These are phyloP conservation scores for Candida ponderosae DNA, from an alignment of 805 yeast genomes.

Conservation along the genomic window DNA sequence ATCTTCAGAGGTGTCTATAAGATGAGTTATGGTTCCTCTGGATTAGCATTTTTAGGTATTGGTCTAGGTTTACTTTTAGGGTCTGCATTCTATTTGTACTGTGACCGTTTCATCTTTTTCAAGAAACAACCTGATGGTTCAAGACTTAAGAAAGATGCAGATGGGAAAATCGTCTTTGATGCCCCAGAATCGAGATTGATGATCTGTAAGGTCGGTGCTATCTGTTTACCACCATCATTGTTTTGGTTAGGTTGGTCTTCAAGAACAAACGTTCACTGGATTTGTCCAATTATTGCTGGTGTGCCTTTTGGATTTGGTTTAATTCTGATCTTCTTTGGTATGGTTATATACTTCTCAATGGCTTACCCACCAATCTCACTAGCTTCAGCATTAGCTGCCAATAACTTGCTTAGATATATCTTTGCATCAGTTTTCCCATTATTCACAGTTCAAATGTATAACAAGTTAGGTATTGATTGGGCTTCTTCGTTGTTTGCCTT, in stretches of 20 bases:
- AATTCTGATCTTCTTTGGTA: conserved; percentile 62
- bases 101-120: conserved; percentile 44
- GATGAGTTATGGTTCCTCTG: conserved; percentile 55
- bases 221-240: conserved; percentile 56
- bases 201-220: conserved; percentile 59
- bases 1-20: conserved; percentile 59
- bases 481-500: conserved; percentile 63
- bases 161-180: conserved; percentile 44
- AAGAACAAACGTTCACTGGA: conserved; percentile 56
- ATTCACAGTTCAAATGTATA: conserved; percentile 80
- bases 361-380: conserved; percentile 68
- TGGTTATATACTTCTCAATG: conserved; percentile 60
- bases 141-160: conserved; percentile 38
- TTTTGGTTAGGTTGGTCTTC: conserved; percentile 85
- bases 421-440: conserved; percentile 78
- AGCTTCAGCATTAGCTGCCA: conserved; percentile 88
- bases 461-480: conserved; percentile 66
- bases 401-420: conserved; percentile 68
- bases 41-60: conserved; percentile 64
- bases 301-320: conserved; percentile 72
- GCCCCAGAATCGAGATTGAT: conserved; percentile 56
- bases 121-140: conserved; percentile 58
- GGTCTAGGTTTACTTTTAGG: conserved; percentile 61
- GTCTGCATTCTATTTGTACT: conserved; percentile 37
- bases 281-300: conserved; percentile 71